These are phyloP conservation scores for Zelonia costaricensis DNA, from an alignment of 208 protist genomes.

Conservation along the genomic window DNA sequence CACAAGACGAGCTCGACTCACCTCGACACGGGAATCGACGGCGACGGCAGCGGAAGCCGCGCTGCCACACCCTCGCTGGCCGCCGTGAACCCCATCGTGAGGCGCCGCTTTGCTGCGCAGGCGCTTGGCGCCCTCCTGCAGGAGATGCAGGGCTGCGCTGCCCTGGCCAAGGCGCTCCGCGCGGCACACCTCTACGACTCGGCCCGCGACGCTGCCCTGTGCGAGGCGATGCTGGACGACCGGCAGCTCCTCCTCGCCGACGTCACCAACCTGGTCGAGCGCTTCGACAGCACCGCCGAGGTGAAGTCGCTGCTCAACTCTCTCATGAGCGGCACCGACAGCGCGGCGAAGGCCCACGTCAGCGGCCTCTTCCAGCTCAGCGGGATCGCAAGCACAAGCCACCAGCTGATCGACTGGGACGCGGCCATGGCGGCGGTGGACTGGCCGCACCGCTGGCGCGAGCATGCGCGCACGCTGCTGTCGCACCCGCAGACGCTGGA, in stretches of 20 bases:
- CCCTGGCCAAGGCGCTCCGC: constrained; percentile 42
- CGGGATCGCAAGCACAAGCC: background rate
- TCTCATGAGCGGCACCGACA: constrained; percentile 49
- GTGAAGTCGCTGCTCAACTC: constrained; percentile 74
- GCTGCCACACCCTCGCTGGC: background rate
- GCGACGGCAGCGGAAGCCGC: background rate
- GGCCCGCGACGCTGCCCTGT: constrained; percentile 64
- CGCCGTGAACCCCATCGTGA: constrained; percentile 34
- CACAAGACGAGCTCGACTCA: constrained; percentile 15
- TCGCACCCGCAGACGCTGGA: constrained; percentile 40
- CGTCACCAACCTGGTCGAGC: constrained; percentile 33
- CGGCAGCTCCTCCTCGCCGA: constrained; percentile 47
- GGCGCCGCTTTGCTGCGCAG: constrained; percentile 46
- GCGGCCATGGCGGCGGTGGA: constrained; percentile 55
- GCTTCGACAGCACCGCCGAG: constrained; percentile 65
- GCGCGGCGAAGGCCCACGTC: constrained; percentile 40
- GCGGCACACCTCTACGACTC: constrained; percentile 38
- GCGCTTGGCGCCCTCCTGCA: constrained; percentile 30
- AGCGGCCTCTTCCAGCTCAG: constrained; percentile 43
- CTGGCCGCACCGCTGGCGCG: constrained; percentile 63
- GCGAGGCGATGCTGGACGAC: constrained; percentile 66
- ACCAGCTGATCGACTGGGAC: constrained; percentile 54
- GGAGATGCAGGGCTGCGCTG: constrained; percentile 14
- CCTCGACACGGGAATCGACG: constrained; percentile 45
- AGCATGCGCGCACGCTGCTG: constrained; percentile 47